Percentiles rank a stretch among this genome's conserved stretches.
Conservation (phyloP, 2,329 filamentous ascomycete species). For the Colletotrichum tofieldiae region DNA sequence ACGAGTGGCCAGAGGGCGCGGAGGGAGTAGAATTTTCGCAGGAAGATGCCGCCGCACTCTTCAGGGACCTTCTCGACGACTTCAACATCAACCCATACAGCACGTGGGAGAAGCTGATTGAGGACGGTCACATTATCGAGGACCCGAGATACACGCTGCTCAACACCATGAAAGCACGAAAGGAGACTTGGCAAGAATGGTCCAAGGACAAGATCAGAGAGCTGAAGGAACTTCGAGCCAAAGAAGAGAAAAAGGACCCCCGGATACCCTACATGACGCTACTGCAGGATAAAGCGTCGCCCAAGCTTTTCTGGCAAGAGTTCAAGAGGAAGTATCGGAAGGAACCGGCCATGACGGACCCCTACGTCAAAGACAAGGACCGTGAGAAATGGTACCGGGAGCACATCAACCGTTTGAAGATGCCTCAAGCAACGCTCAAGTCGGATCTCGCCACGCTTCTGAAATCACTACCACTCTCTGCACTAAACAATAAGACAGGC, state of each 20-base stretch:
- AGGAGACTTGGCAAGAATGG: conserved; percentile 90
- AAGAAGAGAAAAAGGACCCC: conserved; percentile 86
- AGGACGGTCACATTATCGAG: conserved; percentile 85
- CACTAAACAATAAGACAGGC: conserved; percentile 73
- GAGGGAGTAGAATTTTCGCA: conserved; percentile 80
- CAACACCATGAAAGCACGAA: conserved; percentile 83
- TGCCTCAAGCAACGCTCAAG: conserved; percentile 77
- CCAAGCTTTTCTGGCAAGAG: conserved; percentile 97
- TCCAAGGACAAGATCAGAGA: conserved; percentile 81
- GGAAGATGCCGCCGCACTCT: conserved; percentile 83
- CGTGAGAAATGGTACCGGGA: conserved; percentile 86
- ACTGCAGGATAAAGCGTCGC: conserved; percentile 84
- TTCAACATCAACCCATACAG: conserved; percentile 87
- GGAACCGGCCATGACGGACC: conserved; percentile 84
- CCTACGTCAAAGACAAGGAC: conserved; percentile 80
- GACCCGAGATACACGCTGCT: conserved; percentile 91
- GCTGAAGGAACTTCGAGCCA: conserved; percentile 80
- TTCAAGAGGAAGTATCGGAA: conserved; percentile 93
- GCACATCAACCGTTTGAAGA: conserved; percentile 76
- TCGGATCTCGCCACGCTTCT: conserved; percentile 78
- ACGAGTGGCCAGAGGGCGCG: conserved; percentile 79
- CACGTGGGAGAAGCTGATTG: conserved; percentile 91
- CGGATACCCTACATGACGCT: conserved; percentile 86
- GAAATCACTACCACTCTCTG: conserved; percentile 70
- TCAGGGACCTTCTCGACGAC: conserved; percentile 90